phyloP scores from a whole-genome alignment of 108 stramenopile genomes.

The Nitzschia sp. region DNA sequence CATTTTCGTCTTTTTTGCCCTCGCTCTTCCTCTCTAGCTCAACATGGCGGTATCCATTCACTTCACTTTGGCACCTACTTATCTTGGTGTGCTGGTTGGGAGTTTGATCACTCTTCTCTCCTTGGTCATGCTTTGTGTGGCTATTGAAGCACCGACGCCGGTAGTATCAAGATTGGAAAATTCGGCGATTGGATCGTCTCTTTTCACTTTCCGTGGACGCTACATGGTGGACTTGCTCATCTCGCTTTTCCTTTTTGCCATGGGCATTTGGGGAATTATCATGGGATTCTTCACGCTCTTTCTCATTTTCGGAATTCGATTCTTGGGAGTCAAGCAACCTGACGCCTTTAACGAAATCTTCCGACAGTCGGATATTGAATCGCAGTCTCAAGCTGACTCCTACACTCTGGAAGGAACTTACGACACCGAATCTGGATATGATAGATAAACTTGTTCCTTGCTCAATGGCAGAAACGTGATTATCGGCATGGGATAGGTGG shows the following conservation, averaged over 20 bases:
- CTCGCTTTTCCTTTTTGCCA: slow-evolving; percentile 54
- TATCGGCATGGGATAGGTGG: too few species aligned
- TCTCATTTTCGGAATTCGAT: slow-evolving; percentile 73
- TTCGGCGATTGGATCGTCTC: slow-evolving; percentile 32
- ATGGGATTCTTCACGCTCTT: slow-evolving; percentile 43
- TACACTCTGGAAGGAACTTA: slow-evolving; percentile 59
- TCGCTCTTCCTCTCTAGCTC: slow-evolving; percentile 29
- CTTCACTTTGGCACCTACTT: slow-evolving; percentile 30
- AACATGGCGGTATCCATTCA: slow-evolving; percentile 47
- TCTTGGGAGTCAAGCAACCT: slow-evolving; percentile 69
- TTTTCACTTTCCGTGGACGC: slow-evolving; percentile 70
- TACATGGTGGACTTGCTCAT: slow-evolving; percentile 64
- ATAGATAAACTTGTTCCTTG: background rate
- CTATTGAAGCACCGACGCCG: slow-evolving; percentile 50
- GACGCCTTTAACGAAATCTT: slow-evolving; percentile 75
- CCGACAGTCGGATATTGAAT: slow-evolving; percentile 58
- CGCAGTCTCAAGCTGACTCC: slow-evolving; percentile 35
- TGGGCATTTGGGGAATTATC: slow-evolving; percentile 59
- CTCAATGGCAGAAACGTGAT: background rate
- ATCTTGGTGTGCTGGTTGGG: slow-evolving; percentile 54
- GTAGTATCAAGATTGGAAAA: slow-evolving; percentile 45
- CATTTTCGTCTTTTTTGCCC: background rate
- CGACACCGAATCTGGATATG: slow-evolving; percentile 34
- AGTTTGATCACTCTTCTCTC: slow-evolving; percentile 31
- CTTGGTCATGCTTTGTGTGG: slow-evolving; percentile 57